Evolutionary conservation across 257 asterid genomes (phyloP).

Genomic region (Schizonepeta tenuifolia): DNA sequence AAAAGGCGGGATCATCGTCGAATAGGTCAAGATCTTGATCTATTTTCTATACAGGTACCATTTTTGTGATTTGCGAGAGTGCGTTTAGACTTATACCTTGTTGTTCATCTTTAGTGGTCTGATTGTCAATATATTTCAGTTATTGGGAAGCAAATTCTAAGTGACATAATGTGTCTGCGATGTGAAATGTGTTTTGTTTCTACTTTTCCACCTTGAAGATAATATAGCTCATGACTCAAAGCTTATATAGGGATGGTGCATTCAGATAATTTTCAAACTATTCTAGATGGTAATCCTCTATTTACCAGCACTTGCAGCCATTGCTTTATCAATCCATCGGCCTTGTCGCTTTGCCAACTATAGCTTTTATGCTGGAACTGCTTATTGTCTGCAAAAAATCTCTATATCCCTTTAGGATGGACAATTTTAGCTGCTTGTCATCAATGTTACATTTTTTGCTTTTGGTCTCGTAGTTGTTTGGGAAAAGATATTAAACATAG

Average conservation of each 20-base stretch:
- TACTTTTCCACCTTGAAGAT: constrained; percentile 5
- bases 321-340: constrained; percentile 2
- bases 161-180: background rate
- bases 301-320: background rate
- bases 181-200: constrained; percentile 1
- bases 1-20: constrained; percentile 96
- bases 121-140: background rate
- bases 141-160: background rate
- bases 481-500: background rate
- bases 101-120: background rate
- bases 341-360: constrained; percentile 1
- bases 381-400: background rate
- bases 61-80: constrained; percentile 26
- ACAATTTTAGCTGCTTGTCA: constrained; percentile 16
- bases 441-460: constrained; percentile 1
- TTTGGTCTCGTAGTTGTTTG: background rate
- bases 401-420: constrained; percentile 8
- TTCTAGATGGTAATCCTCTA: background rate
- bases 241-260: background rate
- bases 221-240: background rate
- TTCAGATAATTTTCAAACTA: background rate
- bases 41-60: constrained; percentile 88
- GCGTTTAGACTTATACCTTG: background rate
- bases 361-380: background rate
- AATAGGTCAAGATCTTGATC: constrained; percentile 96